Percentiles rank a stretch among this genome's conserved stretches.
Conservation (phyloP, 768 basidiomycete genomes). For the Tulasnella sp. region DNA sequence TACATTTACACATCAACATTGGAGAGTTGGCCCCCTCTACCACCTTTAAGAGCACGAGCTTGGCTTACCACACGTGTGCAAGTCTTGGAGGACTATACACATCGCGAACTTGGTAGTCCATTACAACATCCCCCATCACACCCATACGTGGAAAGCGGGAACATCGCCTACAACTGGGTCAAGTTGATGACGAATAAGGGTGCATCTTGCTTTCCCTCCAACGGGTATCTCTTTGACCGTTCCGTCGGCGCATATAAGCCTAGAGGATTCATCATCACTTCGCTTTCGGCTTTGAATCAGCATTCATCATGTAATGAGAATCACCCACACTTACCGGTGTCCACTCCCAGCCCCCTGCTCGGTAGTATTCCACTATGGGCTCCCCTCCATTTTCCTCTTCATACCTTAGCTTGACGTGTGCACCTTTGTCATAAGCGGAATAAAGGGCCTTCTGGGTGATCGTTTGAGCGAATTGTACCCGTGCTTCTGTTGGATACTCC, state of each 20-base stretch:
- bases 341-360: constrained; percentile 80
- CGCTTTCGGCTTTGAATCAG: constrained; percentile 33
- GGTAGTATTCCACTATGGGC: constrained; percentile 58
- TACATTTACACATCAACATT: too few relatives aligned
- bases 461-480: constrained; percentile 39
- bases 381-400: constrained; percentile 35
- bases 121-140: too few relatives aligned
- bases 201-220: constrained; percentile 46
- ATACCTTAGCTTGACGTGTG: constrained; percentile 53
- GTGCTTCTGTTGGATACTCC: constrained; percentile 32
- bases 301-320: constrained; percentile 7
- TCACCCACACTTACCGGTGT: constrained; percentile 44
- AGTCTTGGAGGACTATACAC: too few relatives aligned
- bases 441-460: constrained; percentile 38
- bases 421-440: constrained; percentile 66
- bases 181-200: too few relatives aligned
- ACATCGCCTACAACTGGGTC: too few relatives aligned
- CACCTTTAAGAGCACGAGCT: too few relatives aligned
- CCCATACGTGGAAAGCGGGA: too few relatives aligned
- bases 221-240: constrained; percentile 47
- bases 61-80: too few relatives aligned
- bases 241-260: constrained; percentile 72
- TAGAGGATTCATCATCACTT: constrained; percentile 43
- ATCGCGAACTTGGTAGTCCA: too few relatives aligned
- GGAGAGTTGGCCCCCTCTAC: too few relatives aligned